phyloP scores from a whole-genome alignment of 164 flowering plant genomes.

The Nymphaea colorata region DNA sequence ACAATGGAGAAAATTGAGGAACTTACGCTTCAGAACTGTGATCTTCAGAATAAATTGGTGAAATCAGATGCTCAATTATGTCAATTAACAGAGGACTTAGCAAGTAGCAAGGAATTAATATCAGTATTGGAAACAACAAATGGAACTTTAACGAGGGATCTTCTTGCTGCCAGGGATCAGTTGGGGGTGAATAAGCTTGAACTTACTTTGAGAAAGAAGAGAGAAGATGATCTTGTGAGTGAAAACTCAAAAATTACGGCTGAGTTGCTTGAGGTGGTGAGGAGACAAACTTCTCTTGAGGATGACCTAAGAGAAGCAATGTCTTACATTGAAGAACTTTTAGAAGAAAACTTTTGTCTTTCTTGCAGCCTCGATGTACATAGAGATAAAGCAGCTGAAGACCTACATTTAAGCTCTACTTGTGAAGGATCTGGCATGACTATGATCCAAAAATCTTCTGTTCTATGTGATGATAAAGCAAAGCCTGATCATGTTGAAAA shows the following conservation, averaged over 20 bases:
- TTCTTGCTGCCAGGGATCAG: slow-evolving; percentile 28
- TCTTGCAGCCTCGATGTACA: slow-evolving; percentile 30
- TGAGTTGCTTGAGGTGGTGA: slow-evolving; percentile 27
- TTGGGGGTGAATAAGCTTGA: neutral
- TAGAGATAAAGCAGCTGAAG: slow-evolving; percentile 17
- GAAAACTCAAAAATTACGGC: slow-evolving; percentile 37
- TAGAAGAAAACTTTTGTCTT: slow-evolving; percentile 41
- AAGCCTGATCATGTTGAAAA: neutral
- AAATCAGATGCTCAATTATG: neutral
- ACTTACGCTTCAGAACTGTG: neutral
- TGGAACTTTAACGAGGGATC: slow-evolving; percentile 22
- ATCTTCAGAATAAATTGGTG: neutral
- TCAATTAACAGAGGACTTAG: slow-evolving; percentile 30
- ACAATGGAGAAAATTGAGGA: neutral
- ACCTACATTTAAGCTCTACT: slow-evolving; percentile 6
- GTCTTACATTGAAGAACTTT: slow-evolving; percentile 30
- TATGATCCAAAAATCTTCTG: neutral
- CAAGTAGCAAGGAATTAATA: slow-evolving; percentile 23
- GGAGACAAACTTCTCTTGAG: slow-evolving; percentile 22
- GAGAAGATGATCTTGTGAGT: slow-evolving; percentile 26
- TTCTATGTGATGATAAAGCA: neutral
- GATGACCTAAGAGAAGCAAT: slow-evolving; percentile 35
- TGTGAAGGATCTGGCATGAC: slow-evolving; percentile 2
- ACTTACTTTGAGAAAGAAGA: slow-evolving; percentile 12
- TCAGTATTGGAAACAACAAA: slow-evolving; percentile 30